Evolutionary conservation across 352 stramenopile species (phyloP).

Genomic region (Phytophthora citrophthora): DNA sequence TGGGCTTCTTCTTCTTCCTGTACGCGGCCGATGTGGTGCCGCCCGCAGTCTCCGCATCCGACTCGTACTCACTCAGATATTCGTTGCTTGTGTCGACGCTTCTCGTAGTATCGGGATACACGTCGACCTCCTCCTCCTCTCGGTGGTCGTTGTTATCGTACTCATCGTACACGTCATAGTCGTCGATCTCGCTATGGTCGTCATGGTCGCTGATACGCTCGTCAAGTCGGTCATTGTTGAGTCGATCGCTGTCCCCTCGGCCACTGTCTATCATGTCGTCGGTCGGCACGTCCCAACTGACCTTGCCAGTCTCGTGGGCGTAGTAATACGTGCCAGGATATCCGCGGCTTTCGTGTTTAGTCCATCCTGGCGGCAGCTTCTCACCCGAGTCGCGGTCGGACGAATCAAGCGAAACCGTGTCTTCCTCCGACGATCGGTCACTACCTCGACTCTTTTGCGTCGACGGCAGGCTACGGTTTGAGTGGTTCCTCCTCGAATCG

Average conservation of each 20-base stretch:
- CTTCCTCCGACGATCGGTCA: slow-evolving; percentile 54
- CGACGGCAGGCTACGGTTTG: slow-evolving; percentile 9
- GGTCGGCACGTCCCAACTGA: slow-evolving; percentile 71
- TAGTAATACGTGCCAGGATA: slow-evolving; percentile 74
- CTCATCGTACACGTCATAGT: slow-evolving; percentile 21
- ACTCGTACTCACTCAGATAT: slow-evolving; percentile 38
- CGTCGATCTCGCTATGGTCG: slow-evolving; percentile 32
- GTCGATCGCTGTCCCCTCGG: slow-evolving; percentile 6
- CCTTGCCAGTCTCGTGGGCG: slow-evolving; percentile 63
- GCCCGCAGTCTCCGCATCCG: slow-evolving; percentile 36
- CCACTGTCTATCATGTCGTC: slow-evolving; percentile 28
- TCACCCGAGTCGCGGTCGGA: slow-evolving; percentile 41
- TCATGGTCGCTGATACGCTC: slow-evolving; percentile 23
- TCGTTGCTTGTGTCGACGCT: slow-evolving; percentile 34
- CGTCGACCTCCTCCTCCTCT: slow-evolving; percentile 20
- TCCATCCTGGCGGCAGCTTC: slow-evolving; percentile 60
- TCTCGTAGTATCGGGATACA: slow-evolving; percentile 25
- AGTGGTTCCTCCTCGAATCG: slow-evolving; percentile 18
- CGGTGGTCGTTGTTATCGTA: slow-evolving; percentile 21
- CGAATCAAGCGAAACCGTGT: slow-evolving; percentile 46
- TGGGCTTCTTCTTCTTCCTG: slow-evolving; percentile 38
- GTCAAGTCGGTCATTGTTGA: slow-evolving; percentile 7
- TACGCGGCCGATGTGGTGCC: slow-evolving; percentile 43
- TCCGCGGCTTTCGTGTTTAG: slow-evolving; percentile 67
- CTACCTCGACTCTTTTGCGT: slow-evolving; percentile 45